phyloP scores from a whole-genome alignment of 305 asterid genomes.

The Fraxinus greggii region DNA sequence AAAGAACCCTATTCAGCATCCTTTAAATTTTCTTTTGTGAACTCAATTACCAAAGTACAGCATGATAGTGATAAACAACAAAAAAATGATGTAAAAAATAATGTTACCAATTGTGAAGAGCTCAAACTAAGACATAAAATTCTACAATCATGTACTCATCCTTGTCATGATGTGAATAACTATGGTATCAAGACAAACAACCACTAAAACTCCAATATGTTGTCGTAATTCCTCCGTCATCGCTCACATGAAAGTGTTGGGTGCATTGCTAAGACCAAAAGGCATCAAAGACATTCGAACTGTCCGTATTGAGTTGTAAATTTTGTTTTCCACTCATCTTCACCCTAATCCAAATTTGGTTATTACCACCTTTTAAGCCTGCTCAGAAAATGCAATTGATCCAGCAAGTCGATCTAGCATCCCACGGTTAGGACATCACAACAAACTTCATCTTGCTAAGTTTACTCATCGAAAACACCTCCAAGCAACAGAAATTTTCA shows the following conservation, averaged over 20 bases:
- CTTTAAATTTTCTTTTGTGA: conserved; percentile 1
- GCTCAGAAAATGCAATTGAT: not conserved
- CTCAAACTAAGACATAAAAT: not conserved
- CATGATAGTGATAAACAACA: not conserved
- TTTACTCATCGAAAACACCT: not conserved
- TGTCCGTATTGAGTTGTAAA: not conserved
- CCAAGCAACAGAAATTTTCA: not conserved
- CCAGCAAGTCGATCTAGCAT: not conserved
- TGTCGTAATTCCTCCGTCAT: not conserved
- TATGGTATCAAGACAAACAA: not conserved
- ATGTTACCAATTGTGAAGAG: not conserved
- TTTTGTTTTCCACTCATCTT: not conserved
- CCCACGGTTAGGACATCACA: not conserved
- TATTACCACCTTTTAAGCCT: not conserved
- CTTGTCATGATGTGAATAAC: not conserved
- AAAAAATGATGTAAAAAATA: not conserved
- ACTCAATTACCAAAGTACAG: not conserved
- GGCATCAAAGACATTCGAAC: not conserved
- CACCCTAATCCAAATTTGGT: not conserved
- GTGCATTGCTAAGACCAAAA: not conserved
- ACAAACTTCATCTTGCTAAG: not conserved
- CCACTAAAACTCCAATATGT: not conserved
- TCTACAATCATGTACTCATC: not conserved
- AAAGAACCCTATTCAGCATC: not conserved
- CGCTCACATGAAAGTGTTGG: not conserved